A percentile compares a stretch with the other conserved stretches of the same genome.
phyloP scores from a whole-genome alignment of 352 stramenopile genomes.

The Globisporangium barbulae region DNA sequence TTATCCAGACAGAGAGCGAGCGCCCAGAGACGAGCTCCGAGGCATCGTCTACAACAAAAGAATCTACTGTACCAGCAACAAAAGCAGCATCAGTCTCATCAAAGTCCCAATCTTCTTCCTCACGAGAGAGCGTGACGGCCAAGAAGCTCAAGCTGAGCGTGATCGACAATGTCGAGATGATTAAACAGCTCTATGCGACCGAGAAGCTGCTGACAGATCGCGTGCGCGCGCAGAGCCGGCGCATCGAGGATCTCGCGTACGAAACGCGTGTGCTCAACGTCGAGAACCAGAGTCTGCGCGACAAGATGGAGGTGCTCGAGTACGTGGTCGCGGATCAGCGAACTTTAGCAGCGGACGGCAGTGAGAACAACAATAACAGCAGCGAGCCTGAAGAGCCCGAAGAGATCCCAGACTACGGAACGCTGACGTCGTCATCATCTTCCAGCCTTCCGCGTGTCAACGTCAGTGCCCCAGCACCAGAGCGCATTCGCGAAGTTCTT shows the following conservation, averaged over 20 bases:
- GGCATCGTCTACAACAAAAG: neutral
- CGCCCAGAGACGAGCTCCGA: neutral
- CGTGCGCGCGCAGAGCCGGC: slow-evolving; percentile 17
- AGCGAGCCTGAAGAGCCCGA: slow-evolving; percentile 16
- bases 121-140: slow-evolving; percentile 10
- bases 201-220: slow-evolving; percentile 36
- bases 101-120: neutral
- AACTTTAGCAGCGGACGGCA: neutral
- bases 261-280: slow-evolving; percentile 45
- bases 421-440: slow-evolving; percentile 13
- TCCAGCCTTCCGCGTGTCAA: slow-evolving; percentile 9
- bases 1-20: neutral
- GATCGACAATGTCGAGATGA: slow-evolving; percentile 59
- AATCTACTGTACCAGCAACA: neutral
- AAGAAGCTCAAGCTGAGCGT: slow-evolving; percentile 43
- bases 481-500: slow-evolving; percentile 24
- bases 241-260: slow-evolving; percentile 27
- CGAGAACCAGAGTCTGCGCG: slow-evolving; percentile 51
- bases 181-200: slow-evolving; percentile 48
- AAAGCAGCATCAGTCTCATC: slow-evolving; percentile 5
- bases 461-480: slow-evolving; percentile 10
- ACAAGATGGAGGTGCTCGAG: slow-evolving; percentile 59
- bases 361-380: slow-evolving; percentile 4
- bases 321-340: slow-evolving; percentile 31
- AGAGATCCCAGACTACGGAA: slow-evolving; percentile 37